Conservation (phyloP, 768 basidiomycete species). For the Lanmaoa rubissima region DNA sequence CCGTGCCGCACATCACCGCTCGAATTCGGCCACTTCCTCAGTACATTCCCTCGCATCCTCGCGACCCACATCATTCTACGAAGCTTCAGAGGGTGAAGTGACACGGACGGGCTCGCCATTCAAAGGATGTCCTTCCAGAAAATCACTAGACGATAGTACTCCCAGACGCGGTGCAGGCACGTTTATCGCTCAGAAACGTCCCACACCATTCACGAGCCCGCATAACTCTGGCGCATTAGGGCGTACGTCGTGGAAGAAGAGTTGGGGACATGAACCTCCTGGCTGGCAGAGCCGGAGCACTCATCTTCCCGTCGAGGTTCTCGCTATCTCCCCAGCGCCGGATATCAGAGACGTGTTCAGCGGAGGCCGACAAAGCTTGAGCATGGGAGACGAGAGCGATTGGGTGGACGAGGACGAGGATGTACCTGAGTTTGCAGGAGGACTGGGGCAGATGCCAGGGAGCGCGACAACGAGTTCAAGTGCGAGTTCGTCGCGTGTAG, state of each 20-base stretch:
- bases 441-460: constrained; percentile 59
- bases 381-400: constrained; percentile 73
- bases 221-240: constrained; percentile 47
- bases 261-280: constrained; percentile 84
- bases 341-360: constrained; percentile 78
- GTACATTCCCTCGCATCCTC: constrained; percentile 74
- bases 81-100: constrained; percentile 66
- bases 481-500: constrained; percentile 23
- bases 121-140: constrained; percentile 46
- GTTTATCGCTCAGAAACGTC: constrained; percentile 80
- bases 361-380: constrained; percentile 52
- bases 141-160: constrained; percentile 46
- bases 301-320: constrained; percentile 75
- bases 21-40: constrained; percentile 77
- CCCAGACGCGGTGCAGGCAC: constrained; percentile 49
- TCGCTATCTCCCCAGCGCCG: constrained; percentile 58
- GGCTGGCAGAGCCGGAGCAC: constrained; percentile 70
- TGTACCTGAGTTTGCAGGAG: constrained; percentile 66
- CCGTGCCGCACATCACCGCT: constrained; percentile 59
- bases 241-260: constrained; percentile 84
- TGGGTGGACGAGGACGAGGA: constrained; percentile 91
- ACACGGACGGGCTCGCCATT: constrained; percentile 66
- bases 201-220: constrained; percentile 68
- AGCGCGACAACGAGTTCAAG: constrained; percentile 28
- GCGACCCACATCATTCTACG: constrained; percentile 75